Evolutionary conservation across 176 grass and related monocot species (phyloP).

Genomic region (Thinopyrum elongatum): DNA sequence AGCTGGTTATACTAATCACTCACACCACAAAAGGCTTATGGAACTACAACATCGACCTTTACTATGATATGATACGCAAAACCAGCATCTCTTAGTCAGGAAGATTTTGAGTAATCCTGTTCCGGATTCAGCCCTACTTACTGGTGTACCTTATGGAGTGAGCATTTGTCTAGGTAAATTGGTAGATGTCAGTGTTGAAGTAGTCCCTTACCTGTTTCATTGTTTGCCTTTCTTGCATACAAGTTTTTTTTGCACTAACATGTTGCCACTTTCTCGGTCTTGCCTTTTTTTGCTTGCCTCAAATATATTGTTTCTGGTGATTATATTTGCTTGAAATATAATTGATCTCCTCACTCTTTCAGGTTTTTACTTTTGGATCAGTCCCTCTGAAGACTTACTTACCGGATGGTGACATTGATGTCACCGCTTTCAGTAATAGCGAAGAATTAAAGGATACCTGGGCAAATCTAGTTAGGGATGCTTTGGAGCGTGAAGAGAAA

Average conservation of each 20-base stretch:
- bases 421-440: constrained; percentile 76
- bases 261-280: constrained; percentile 8
- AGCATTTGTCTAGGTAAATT: constrained; percentile 4
- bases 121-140: background rate
- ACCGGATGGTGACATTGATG: constrained; percentile 98
- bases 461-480: constrained; percentile 73
- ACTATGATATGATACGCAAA: background rate
- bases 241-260: background rate
- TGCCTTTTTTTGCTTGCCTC: background rate
- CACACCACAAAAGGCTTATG: background rate
- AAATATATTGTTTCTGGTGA: background rate
- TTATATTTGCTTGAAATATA: constrained; percentile 13
- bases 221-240: background rate
- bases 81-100: background rate
- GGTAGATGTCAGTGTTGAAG: background rate
- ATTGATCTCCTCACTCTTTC: background rate
- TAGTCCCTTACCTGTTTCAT: constrained; percentile 6
- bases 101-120: constrained; percentile 3
- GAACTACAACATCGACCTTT: background rate
- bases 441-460: constrained; percentile 79
- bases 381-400: constrained; percentile 97
- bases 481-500: constrained; percentile 85
- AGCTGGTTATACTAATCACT: background rate
- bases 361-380: constrained; percentile 96
- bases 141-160: background rate